phyloP scores from a whole-genome alignment of 2,329 filamentous ascomycete species.

The Colletotrichum karsti region DNA sequence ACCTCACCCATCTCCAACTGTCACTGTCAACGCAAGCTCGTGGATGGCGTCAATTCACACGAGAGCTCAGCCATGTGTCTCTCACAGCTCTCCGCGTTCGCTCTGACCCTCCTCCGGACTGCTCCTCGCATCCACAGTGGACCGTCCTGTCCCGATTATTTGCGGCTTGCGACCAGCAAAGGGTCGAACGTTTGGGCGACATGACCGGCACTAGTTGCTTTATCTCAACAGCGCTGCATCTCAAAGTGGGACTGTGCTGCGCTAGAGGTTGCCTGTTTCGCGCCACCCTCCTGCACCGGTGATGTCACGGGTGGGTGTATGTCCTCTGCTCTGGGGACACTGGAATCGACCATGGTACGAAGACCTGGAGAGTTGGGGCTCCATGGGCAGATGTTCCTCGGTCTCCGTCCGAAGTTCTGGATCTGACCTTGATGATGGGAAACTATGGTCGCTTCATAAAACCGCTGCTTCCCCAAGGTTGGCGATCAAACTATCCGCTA shows the following conservation, averaged over 20 bases:
- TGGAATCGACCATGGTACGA: neutral
- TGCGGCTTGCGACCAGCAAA: neutral
- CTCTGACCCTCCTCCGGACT: slow-evolving; percentile 15
- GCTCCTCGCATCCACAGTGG: slow-evolving; percentile 13
- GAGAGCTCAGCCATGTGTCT: neutral
- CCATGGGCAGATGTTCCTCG: neutral
- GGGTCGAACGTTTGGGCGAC: neutral
- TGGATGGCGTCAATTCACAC: neutral
- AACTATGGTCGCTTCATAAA: neutral
- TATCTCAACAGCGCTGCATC: slow-evolving; percentile 6
- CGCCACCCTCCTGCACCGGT: slow-evolving; percentile 7
- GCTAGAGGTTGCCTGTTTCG: slow-evolving; percentile 24
- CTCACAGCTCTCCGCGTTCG: neutral
- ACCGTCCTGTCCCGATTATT: neutral
- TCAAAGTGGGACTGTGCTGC: slow-evolving; percentile 19
- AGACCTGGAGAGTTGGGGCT: neutral
- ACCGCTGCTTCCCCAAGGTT: neutral
- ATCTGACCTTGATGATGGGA: neutral
- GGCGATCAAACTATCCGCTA: neutral
- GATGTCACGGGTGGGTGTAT: slow-evolving; percentile 24
- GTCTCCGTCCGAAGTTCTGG: slow-evolving; percentile 16
- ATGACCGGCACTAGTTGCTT: slow-evolving; percentile 6
- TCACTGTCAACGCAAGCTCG: neutral
- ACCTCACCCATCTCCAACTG: neutral
- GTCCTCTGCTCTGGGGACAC: slow-evolving; percentile 6